Base-by-base conservation (phyloP, 768 basidiomycete genomes). In the Boletus sensibilis region DNA sequence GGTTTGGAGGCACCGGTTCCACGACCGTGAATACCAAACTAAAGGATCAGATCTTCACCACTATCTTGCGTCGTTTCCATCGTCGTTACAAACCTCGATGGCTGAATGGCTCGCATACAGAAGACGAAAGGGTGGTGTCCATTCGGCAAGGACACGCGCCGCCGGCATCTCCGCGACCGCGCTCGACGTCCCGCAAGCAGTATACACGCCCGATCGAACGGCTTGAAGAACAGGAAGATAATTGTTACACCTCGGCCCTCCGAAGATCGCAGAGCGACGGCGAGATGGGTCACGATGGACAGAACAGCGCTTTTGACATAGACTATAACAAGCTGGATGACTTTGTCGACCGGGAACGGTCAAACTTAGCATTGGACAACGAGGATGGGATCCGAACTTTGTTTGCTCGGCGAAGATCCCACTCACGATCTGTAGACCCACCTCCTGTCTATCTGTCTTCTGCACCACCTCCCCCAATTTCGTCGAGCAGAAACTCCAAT, bases 31-130 rank as follows among this genome's bases (percentile, higher is more conserved):
- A 99, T 71, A 93, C 90, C 38, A 91, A 85, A 69, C 77, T 99
- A 55, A 95, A 94, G 73, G 94, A 98, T 67, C 94, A 96, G 63
- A 93, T 99, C 44, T 96, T 99, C 68, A 90, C 84, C 57, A 90
- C 91, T 18, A 85, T 98, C 33, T 76, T 98, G 58, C 84, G 86
- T 46, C 80, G 90, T 55, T 82, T 93, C 55, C 79, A 82, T 38
- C 82, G 83, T 61, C 82, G 82, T 34, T 68, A 63, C 16, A 66
- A 69, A 21, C 61, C 64, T n/a, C 63, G 62, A 21, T 67, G 65
- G 69, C 52, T 60, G 27, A 74, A 76, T 11, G 77, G 72, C 40
- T 67, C 74, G 25, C 75, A 72, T 62, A 79, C 76, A 9, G 85
- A 84, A 53, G 85, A 86, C 59, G 86, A 86, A 56, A 82, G 80